Conservation (phyloP, 495 filamentous ascomycete species). For the Penicillium cataractarum region DNA sequence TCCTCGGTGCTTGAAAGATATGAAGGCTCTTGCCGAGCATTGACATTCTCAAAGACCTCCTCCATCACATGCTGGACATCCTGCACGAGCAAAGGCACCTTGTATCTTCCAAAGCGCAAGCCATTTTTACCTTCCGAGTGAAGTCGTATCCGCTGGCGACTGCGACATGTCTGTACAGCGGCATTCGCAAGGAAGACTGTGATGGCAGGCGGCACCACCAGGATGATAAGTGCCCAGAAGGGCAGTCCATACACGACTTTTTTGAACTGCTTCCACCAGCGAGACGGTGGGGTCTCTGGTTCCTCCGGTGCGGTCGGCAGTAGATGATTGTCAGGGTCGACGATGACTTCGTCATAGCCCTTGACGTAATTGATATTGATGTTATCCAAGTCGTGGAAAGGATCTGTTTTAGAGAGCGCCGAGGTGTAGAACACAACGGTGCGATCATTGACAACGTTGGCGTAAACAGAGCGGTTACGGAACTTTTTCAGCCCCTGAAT, state of each 20-base stretch:
- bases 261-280: constrained; percentile 31
- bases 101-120: constrained; percentile 66
- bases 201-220: constrained; percentile 70
- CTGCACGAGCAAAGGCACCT: constrained; percentile 74
- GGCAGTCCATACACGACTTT: constrained; percentile 50
- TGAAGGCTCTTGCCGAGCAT: constrained; percentile 61
- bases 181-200: constrained; percentile 75
- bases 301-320: constrained; percentile 43
- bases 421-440: constrained; percentile 83
- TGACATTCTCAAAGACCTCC: constrained; percentile 71
- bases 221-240: constrained; percentile 59
- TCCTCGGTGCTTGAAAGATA: constrained; percentile 52
- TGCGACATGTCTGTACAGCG: constrained; percentile 71
- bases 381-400: constrained; percentile 65
- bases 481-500: constrained; percentile 77
- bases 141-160: constrained; percentile 68
- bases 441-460: constrained; percentile 84
- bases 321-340: constrained; percentile 69
- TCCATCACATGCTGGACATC: constrained; percentile 73
- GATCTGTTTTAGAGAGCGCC: constrained; percentile 71
- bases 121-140: constrained; percentile 74
- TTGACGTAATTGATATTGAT: constrained; percentile 71
- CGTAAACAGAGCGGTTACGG: constrained; percentile 72
- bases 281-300: constrained; percentile 34
- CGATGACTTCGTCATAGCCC: constrained; percentile 74